Base-by-base conservation (phyloP, 169 alveolate species). In the Plasmodium vivax region DNA sequence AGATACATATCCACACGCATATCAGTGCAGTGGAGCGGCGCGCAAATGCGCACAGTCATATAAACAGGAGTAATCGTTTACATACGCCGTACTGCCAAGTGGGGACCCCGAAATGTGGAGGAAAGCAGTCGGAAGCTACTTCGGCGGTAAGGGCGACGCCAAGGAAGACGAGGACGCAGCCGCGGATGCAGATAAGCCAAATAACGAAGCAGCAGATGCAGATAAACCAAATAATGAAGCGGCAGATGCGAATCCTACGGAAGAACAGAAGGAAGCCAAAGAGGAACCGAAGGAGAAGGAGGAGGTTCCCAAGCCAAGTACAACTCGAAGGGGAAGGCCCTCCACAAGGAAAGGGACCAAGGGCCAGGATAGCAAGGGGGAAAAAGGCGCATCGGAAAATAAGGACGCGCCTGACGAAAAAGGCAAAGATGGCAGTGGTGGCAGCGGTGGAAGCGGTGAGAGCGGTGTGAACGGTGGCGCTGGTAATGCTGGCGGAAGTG, bases 91-190 rank as follows among this genome's bases (percentile, higher is more conserved):
- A 79, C 23, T 47, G 30, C 36, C 77, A n/a, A 68, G 38, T 27
- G 77, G 38, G 77, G 43, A 58, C 8, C 47, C 32, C 23, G 10
- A 19, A 34, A 83, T 83, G 91, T 83, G 77, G 77, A 56, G 91
- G 43, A 83, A 56, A 83, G 85, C 85, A 80, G 91, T 83, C 5
- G 91, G 91, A 32, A 83, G 56, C 56, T 83, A 83, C 72, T 83
- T 83, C 41, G 72, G 73, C 14, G 72, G 81, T 9, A 83, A 83
- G 41, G 38, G 12, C 34, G 77, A 27, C n/a, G n/a, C 2, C 30
- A 58, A 27, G 38, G 56, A 43, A 19, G 54, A 84, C 38, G 74
- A 58, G 32, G 77, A 71, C 56, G 34, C 14, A 51, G 23, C 9
- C 38, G 32, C 43, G 16, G 30, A 7, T 68, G 47, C 32, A 0